A percentile compares a stretch with the other conserved stretches of the same genome.
Evolutionary conservation across 2,329 filamentous ascomycete species (phyloP).

Genomic region (Beauveria varroae): DNA sequence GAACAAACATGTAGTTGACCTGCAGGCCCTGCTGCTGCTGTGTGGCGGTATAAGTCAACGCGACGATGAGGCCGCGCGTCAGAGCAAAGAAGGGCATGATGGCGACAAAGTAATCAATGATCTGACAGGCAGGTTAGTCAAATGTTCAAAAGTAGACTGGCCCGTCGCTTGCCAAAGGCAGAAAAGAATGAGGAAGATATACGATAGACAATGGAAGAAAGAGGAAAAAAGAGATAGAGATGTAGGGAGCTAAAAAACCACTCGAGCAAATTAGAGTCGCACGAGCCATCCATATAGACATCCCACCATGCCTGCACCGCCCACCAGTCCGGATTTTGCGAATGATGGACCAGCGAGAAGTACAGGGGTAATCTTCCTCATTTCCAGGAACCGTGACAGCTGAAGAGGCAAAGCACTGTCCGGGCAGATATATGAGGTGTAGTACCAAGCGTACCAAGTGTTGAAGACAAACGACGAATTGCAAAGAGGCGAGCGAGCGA

Average conservation of each 20-base stretch:
- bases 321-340: conserved; percentile 57
- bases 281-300: conserved; percentile 62
- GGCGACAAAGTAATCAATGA: conserved; percentile 23
- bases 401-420: conserved; percentile 57
- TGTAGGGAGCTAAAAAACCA: conserved; percentile 59
- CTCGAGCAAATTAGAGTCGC: conserved; percentile 50
- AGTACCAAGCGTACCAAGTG: conserved; percentile 10
- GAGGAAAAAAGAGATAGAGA: conserved; percentile 21
- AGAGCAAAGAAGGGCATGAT: conserved; percentile 36
- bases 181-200: neutral
- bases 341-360: conserved; percentile 54
- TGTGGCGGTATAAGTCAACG: conserved; percentile 73
- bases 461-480: conserved; percentile 2
- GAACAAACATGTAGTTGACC: conserved; percentile 73
- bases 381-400: conserved; percentile 79
- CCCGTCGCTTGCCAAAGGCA: neutral
- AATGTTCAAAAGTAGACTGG: neutral
- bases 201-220: conserved; percentile 13
- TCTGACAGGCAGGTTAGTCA: conserved; percentile 15
- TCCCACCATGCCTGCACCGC: conserved; percentile 71
- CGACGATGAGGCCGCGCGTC: conserved; percentile 62
- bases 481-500: conserved; percentile 14
- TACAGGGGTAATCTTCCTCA: conserved; percentile 74
- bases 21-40: conserved; percentile 77
- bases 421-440: conserved; percentile 68